Percentiles rank a stretch among this genome's conserved stretches.
Conservation (phyloP, 1,284 basidiomycete genomes). For the Melampsora americana region DNA sequence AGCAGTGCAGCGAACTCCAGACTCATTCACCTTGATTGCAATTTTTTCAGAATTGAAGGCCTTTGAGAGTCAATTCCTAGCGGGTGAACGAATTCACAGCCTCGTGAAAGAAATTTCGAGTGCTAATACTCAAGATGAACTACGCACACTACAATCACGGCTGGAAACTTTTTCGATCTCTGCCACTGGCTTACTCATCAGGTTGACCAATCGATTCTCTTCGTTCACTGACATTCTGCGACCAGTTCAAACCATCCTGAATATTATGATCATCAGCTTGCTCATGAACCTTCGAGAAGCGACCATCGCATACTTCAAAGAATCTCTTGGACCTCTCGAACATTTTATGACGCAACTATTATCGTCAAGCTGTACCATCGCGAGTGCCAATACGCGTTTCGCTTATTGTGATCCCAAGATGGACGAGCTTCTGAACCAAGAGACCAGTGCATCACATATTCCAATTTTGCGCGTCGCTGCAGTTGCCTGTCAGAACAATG, state of each 20-base stretch:
- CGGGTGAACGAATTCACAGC: conserved; percentile 16
- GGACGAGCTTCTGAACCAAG: conserved; percentile 9
- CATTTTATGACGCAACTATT: conserved; percentile 11
- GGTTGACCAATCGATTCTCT: conserved; percentile 33
- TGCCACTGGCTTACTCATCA: conserved; percentile 24
- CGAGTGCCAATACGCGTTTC: conserved; percentile 25
- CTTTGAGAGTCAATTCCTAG: conserved; percentile 32
- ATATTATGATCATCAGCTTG: conserved; percentile 25
- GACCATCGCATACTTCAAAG: not conserved
- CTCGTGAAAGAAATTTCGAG: not conserved
- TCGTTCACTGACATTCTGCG: conserved; percentile 32
- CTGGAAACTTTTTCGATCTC: conserved; percentile 37
- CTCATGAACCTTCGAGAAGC: conserved; percentile 21
- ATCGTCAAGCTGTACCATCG: conserved; percentile 10
- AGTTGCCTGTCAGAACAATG: conserved; percentile 57
- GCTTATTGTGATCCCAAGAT: not conserved
- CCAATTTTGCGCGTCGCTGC: conserved; percentile 62
- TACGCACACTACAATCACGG: conserved; percentile 18
- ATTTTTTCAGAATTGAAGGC: conserved; percentile 39
- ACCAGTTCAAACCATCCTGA: conserved; percentile 29
- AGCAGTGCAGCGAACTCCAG: conserved; percentile 23
- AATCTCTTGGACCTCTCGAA: not conserved
- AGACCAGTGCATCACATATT: conserved; percentile 45
- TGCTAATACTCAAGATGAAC: not conserved
- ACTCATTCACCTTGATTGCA: conserved; percentile 12